Evolutionary conservation across 176 grass and related monocot species (phyloP).

Genomic region (Musa troglodytarum): DNA sequence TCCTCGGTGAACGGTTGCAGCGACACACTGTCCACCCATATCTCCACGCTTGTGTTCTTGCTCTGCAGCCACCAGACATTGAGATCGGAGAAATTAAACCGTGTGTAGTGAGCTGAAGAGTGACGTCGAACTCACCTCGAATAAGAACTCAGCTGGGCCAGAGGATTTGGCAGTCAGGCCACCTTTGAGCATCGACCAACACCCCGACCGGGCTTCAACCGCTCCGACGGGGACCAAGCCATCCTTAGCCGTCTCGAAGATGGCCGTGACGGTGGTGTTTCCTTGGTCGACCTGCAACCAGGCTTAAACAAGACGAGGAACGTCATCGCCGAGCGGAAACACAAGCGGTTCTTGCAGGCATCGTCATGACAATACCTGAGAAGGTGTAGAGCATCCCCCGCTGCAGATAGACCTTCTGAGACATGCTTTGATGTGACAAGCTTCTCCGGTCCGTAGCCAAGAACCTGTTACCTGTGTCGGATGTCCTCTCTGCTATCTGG

Average conservation of each 20-base stretch:
- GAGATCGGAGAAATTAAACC: background rate
- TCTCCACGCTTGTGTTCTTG: conserved; percentile 39
- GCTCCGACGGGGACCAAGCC: conserved; percentile 47
- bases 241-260: conserved; percentile 39
- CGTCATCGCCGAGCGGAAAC: too few relatives aligned
- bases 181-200: conserved; percentile 90
- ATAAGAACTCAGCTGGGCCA: conserved; percentile 53
- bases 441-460: conserved; percentile 30
- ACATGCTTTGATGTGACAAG: conserved; percentile 46
- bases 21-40: conserved; percentile 81
- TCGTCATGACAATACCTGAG: conserved; percentile 31
- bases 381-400: conserved; percentile 65
- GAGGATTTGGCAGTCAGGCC: conserved; percentile 55
- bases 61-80: conserved; percentile 25
- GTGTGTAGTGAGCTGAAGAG: background rate
- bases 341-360: too few relatives aligned
- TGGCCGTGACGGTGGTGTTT: conserved; percentile 35
- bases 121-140: conserved; percentile 35
- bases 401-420: conserved; percentile 63
- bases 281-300: conserved; percentile 58
- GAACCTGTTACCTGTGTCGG: conserved; percentile 39
- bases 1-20: conserved; percentile 67
- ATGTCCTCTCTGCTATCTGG: conserved; percentile 24
- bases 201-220: conserved; percentile 44
- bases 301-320: conserved; percentile 24